phyloP scores from a whole-genome alignment of 495 filamentous ascomycete species.

The Podospora pseudoanserina region DNA sequence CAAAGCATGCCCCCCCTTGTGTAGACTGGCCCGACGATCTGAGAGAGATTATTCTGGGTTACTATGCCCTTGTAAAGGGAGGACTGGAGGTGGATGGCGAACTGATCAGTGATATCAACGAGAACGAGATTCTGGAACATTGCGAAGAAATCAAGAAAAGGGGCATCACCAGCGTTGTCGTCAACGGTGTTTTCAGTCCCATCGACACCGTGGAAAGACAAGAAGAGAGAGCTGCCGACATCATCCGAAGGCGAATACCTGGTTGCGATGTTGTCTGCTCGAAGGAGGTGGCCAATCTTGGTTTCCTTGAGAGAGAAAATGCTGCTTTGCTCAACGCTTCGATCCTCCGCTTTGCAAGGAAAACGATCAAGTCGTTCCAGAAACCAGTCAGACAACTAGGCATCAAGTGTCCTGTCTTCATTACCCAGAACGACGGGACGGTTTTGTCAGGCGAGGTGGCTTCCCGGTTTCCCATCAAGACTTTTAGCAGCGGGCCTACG shows the following conservation, averaged over 20 bases:
- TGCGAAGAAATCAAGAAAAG: conserved; percentile 41
- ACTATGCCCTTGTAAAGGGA: conserved; percentile 44
- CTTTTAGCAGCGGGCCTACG: conserved; percentile 53
- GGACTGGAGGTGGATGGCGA: conserved; percentile 51
- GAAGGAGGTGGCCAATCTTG: conserved; percentile 47
- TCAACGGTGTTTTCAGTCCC: conserved; percentile 57
- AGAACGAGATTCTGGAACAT: conserved; percentile 41
- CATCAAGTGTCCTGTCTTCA: conserved; percentile 49
- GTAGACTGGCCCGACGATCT: conserved; percentile 47
- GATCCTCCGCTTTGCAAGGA: conserved; percentile 48
- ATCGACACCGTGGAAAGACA: conserved; percentile 50
- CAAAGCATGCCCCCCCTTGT: conserved; percentile 54
- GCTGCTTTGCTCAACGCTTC: conserved; percentile 54
- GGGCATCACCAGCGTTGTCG: conserved; percentile 49
- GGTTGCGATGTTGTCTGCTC: conserved; percentile 49
- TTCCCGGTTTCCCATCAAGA: conserved; percentile 49
- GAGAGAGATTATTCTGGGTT: conserved; percentile 44
- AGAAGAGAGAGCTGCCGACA: conserved; percentile 45
- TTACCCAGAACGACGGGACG: conserved; percentile 57
- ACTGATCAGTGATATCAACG: conserved; percentile 45
- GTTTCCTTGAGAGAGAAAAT: conserved; percentile 56
- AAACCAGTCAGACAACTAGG: conserved; percentile 44
- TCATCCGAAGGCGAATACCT: conserved; percentile 43
- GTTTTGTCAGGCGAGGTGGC: conserved; percentile 48
- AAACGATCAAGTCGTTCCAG: conserved; percentile 48